phyloP scores from a whole-genome alignment of 352 stramenopile genomes.

The Blastocystis sp. region DNA sequence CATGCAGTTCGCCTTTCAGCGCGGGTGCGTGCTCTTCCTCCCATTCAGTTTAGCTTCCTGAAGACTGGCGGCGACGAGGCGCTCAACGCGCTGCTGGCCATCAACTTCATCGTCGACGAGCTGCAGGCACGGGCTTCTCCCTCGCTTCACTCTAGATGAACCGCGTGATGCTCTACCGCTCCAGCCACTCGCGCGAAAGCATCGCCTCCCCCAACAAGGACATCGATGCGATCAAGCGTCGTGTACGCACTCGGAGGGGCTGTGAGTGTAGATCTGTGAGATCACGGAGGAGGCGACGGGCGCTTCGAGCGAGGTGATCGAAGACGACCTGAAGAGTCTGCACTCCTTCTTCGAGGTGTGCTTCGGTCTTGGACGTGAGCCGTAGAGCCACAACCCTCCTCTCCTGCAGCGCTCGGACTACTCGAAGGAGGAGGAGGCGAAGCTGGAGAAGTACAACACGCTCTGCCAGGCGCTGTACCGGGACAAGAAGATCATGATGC shows the following conservation, averaged over 20 bases:
- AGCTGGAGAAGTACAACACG: slow-evolving; percentile 20
- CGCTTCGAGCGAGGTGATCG: not conserved
- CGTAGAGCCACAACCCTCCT: slow-evolving; percentile 1
- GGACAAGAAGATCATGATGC: slow-evolving; percentile 68
- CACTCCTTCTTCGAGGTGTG: slow-evolving; percentile 3
- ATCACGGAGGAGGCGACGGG: not conserved
- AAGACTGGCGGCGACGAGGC: slow-evolving; percentile 12
- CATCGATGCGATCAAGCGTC: not conserved
- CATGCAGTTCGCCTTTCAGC: slow-evolving; percentile 37
- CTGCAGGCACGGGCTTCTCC: not conserved
- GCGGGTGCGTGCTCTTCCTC: slow-evolving; percentile 9
- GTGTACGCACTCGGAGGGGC: not conserved
- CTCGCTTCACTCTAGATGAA: not conserved
- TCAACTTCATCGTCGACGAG: slow-evolving; percentile 53
- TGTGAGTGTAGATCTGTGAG: slow-evolving; percentile 1
- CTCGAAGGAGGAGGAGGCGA: slow-evolving; percentile 5
- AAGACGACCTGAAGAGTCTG: not conserved
- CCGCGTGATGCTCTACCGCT: slow-evolving; percentile 36
- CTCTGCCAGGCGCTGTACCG: slow-evolving; percentile 49
- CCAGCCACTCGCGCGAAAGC: slow-evolving; percentile 23
- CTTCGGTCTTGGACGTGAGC: not conserved
- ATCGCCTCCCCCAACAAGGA: slow-evolving; percentile 44
- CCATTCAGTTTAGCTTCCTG: slow-evolving; percentile 16
- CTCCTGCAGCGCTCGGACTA: slow-evolving; percentile 37
- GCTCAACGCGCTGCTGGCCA: slow-evolving; percentile 36